Base-by-base conservation (phyloP, 177 flowering plant genomes). In the Vitis hybrid region DNA sequence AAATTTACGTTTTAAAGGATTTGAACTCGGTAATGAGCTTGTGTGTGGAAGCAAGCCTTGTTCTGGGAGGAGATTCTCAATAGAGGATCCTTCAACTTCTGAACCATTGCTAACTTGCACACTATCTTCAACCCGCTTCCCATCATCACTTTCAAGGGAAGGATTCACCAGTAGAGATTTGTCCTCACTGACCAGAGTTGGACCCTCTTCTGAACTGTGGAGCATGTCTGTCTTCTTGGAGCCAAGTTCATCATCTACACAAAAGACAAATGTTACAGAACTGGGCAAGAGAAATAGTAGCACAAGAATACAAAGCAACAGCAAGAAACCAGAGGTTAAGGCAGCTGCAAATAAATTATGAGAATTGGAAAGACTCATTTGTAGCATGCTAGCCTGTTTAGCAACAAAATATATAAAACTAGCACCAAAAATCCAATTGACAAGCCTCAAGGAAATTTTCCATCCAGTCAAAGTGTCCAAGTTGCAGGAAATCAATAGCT, bases 201-300 rank as follows among this genome's bases (percentile, higher is more conserved):
- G 47, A 51, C 59, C 69, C 49, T 75, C 79, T 69, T 57, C 62
- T 1, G n/a, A 55, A 15, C 51, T 10, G 44, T 56, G 0, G 50
- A 66, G 62, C 14, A 57, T 66, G 54, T 73, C 78, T 3, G 59
- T 68, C 50, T 64, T 68, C 69, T 75, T 11, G 33, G 67, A 2
- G 14, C 11, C 64, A 58, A n/a, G 54, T 66, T 78, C 85, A 65
- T 78, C 84, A 15, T 77, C 88, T 83, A 55, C 62, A 73, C 44
- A 56, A 62, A 67, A 18, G 10, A 59, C 24, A 75, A 20, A 28
- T 28, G 31, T 28, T 28, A 28, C 31, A 28, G 31, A 28, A 28
- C 31, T 28, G 31, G 31, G 31, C 4, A 28, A 28, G 0, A 28
- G 31, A 28, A 28, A 28, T 28, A 9, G 9, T 6, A n/a, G 61